Conservation (phyloP, 1,284 basidiomycete species). For the Irpex sp. region DNA sequence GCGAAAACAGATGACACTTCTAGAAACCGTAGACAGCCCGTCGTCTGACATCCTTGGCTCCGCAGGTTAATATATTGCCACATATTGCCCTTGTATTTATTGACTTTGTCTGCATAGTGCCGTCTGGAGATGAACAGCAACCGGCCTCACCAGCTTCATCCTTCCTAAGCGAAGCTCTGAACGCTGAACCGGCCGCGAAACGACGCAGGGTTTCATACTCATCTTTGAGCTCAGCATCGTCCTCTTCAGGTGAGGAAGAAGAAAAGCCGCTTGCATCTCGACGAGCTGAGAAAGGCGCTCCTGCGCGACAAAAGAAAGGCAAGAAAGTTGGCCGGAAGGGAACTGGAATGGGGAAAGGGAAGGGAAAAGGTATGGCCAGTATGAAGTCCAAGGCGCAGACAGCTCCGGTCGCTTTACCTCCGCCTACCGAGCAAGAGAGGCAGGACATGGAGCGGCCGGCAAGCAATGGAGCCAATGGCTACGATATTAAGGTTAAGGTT, state of each 20-base stretch:
- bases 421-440: slow-evolving; percentile 36
- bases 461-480: slow-evolving; percentile 40
- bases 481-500: slow-evolving; percentile 59
- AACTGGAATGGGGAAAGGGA: neutral
- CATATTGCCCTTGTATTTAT: neutral
- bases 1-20: slow-evolving; percentile 66
- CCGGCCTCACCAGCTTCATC: slow-evolving; percentile 57
- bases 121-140: slow-evolving; percentile 30
- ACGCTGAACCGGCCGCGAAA: slow-evolving; percentile 33
- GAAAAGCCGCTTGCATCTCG: slow-evolving; percentile 57
- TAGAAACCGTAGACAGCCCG: slow-evolving; percentile 38
- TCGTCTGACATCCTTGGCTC: slow-evolving; percentile 29
- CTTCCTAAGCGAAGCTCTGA: slow-evolving; percentile 31
- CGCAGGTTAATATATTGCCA: slow-evolving; percentile 24
- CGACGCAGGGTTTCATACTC: slow-evolving; percentile 31
- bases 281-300: slow-evolving; percentile 5
- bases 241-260: slow-evolving; percentile 48
- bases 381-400: slow-evolving; percentile 60
- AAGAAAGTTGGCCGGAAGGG: slow-evolving; percentile 14
- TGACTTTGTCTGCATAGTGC: slow-evolving; percentile 15
- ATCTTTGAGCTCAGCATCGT: slow-evolving; percentile 30
- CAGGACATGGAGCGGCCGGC: slow-evolving; percentile 43
- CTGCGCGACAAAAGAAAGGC: slow-evolving; percentile 16
- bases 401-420: slow-evolving; percentile 36
- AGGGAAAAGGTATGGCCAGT: slow-evolving; percentile 46